Percentiles rank a stretch among this genome's conserved stretches.
phyloP scores from a whole-genome alignment of 2,329 filamentous ascomycete species.

The Fusarium hainanense region DNA sequence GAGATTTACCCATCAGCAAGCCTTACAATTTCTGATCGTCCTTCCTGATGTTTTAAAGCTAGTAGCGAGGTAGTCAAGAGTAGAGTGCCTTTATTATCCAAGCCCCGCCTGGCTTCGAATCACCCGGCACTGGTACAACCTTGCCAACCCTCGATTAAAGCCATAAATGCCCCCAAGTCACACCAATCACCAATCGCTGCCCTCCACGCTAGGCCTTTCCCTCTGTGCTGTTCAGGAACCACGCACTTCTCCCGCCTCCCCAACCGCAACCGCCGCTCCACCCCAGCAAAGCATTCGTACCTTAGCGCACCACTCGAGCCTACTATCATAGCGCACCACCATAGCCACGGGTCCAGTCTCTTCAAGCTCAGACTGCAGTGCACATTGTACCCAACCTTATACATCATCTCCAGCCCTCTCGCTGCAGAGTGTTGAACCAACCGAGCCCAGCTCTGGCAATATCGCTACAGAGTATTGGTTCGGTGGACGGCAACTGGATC shows the following conservation, averaged over 20 bases:
- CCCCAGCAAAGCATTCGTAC: conserved; percentile 41
- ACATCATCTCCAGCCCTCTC: conserved; percentile 44
- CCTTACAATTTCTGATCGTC: conserved; percentile 4
- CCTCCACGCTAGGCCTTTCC: conserved; percentile 48
- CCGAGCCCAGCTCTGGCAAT: conserved; percentile 37
- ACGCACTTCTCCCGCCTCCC: conserved; percentile 34
- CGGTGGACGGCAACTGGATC: conserved; percentile 38
- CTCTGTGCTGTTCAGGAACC: conserved; percentile 36
- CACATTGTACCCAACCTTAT: conserved; percentile 39
- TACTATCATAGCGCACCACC: conserved; percentile 39
- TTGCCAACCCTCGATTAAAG: conserved; percentile 13
- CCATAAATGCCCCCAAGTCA: conserved; percentile 29
- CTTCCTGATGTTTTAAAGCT: background rate
- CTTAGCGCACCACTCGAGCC: conserved; percentile 37
- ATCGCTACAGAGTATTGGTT: conserved; percentile 32
- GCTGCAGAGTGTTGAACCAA: conserved; percentile 29
- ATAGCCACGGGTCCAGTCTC: conserved; percentile 36
- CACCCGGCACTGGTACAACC: conserved; percentile 3
- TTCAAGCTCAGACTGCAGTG: conserved; percentile 43
- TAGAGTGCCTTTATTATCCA: background rate
- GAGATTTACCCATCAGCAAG: conserved; percentile 9
- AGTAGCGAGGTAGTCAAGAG: background rate
- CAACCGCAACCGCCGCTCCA: conserved; percentile 39
- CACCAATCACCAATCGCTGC: conserved; percentile 52
- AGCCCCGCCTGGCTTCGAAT: background rate